These are phyloP conservation scores for Xylaria multiplex DNA, from an alignment of 2,329 filamentous ascomycete genomes.

Conservation along the genomic window DNA sequence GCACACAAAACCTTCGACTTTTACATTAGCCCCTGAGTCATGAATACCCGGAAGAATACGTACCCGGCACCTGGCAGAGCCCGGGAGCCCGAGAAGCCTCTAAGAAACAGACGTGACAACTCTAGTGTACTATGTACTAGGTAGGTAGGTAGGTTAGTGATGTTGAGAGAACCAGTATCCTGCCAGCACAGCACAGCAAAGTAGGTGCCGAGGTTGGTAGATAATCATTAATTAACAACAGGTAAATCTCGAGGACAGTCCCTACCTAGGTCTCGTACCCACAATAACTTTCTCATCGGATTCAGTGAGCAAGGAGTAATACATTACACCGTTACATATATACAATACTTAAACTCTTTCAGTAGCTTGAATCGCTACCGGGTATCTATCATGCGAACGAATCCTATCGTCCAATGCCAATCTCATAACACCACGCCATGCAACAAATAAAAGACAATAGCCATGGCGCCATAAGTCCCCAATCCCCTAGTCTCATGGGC, in stretches of 20 bases:
- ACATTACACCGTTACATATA: slow-evolving; percentile 10
- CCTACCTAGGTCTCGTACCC: not conserved
- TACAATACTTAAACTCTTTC: slow-evolving; percentile 17
- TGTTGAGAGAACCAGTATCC: too few relatives aligned
- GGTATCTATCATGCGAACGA: slow-evolving; percentile 37
- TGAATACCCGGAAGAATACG: not conserved
- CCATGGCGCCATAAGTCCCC: not conserved
- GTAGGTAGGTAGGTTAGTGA: too few relatives aligned
- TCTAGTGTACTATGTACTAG: too few relatives aligned
- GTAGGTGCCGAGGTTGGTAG: too few relatives aligned
- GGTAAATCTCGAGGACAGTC: too few relatives aligned
- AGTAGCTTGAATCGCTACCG: slow-evolving; percentile 17
- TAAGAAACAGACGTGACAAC: too few relatives aligned
- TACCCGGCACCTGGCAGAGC: not conserved
- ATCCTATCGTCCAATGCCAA: slow-evolving; percentile 23
- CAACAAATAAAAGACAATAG: slow-evolving; percentile 26
- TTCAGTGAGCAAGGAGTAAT: not conserved
- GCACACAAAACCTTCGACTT: slow-evolving; percentile 14
- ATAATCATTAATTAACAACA: too few relatives aligned
- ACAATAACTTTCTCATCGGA: not conserved
- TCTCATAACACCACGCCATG: slow-evolving; percentile 36
- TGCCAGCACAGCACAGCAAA: too few relatives aligned
- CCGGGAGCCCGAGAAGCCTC: slow-evolving; percentile 14
- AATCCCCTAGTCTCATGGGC: not conserved
- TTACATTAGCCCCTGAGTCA: slow-evolving; percentile 22